Percentiles rank a stretch among this genome's conserved stretches.
phyloP scores from a whole-genome alignment of 768 basidiomycete species.

The Cantharellus anzutake region DNA sequence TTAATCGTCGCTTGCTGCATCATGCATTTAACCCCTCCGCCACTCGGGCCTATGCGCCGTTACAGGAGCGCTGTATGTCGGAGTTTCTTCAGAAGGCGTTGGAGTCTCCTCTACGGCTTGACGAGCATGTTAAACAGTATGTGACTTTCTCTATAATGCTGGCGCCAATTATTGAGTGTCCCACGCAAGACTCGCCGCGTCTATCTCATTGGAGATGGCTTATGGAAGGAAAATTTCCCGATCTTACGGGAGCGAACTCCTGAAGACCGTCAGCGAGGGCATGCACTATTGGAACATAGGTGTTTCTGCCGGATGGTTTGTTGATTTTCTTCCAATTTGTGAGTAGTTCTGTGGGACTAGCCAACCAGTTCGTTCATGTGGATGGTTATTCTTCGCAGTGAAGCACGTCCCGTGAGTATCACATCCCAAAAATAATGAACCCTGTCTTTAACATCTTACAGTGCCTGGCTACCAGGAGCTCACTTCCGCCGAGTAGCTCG shows the following conservation, averaged over 20 bases:
- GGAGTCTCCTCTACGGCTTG: background rate
- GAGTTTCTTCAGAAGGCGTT: background rate
- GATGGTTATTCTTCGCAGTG: background rate
- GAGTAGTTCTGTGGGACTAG: background rate
- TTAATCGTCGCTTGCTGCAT: background rate
- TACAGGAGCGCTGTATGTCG: background rate
- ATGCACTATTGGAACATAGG: background rate
- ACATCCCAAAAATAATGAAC: background rate
- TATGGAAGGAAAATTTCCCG: background rate
- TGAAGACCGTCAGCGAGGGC: background rate
- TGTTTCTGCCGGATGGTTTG: background rate
- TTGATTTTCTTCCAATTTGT: background rate
- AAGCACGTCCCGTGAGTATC: background rate
- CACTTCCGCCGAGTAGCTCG: background rate
- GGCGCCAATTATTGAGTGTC: too few relatives aligned
- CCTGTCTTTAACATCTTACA: background rate
- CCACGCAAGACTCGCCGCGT: background rate
- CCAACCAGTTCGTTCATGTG: too few relatives aligned
- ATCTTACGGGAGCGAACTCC: background rate
- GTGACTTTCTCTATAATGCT: background rate
- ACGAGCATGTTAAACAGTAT: background rate
- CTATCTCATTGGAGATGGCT: background rate
- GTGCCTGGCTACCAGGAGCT: background rate
- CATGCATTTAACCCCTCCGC: background rate
- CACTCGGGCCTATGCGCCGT: background rate